Percentiles rank a stretch among this genome's conserved stretches.
Conservation (phyloP, 208 protist species). For the Pavlovales sp. region DNA sequence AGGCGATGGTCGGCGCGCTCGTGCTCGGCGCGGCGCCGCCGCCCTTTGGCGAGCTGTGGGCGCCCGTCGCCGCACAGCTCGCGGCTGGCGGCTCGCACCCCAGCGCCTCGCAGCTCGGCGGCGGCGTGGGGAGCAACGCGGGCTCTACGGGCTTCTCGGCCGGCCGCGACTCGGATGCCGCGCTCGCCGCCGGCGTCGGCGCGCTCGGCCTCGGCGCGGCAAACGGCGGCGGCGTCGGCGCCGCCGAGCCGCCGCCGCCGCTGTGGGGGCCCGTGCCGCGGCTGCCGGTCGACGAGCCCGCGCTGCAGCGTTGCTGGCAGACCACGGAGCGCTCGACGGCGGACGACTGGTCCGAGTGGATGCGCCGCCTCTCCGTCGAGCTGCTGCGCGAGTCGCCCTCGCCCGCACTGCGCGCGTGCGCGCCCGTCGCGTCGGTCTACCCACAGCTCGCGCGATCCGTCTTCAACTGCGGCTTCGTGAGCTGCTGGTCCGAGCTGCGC, state of each 20-base stretch:
- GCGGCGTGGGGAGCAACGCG: background rate
- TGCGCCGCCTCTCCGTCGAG: constrained; percentile 73
- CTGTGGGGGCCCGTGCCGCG: background rate
- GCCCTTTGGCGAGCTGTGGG: background rate
- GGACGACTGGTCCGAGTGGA: constrained; percentile 83
- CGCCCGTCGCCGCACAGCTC: too few relatives aligned
- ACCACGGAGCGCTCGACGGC: constrained; percentile 66
- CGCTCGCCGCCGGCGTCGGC: background rate
- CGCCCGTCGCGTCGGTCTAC: constrained; percentile 61
- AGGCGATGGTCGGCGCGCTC: background rate
- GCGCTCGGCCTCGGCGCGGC: background rate
- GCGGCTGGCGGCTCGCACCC: too few relatives aligned
- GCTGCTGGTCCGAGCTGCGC: constrained; percentile 79
- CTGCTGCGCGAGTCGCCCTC: constrained; percentile 77
- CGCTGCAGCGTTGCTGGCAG: constrained; percentile 66
- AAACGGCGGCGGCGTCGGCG: background rate
- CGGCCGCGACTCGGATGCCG: background rate
- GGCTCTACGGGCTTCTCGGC: background rate
- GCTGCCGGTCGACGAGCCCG: background rate
- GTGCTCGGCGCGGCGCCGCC: background rate
- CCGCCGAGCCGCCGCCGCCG: background rate
- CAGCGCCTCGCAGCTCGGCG: background rate
- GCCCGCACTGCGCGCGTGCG: constrained; percentile 73
- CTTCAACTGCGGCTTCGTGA: constrained; percentile 81
- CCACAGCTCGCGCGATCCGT: constrained; percentile 68